Conservation (phyloP, 805 yeast species). For the Zygosaccharomyces kombuchaensis region DNA sequence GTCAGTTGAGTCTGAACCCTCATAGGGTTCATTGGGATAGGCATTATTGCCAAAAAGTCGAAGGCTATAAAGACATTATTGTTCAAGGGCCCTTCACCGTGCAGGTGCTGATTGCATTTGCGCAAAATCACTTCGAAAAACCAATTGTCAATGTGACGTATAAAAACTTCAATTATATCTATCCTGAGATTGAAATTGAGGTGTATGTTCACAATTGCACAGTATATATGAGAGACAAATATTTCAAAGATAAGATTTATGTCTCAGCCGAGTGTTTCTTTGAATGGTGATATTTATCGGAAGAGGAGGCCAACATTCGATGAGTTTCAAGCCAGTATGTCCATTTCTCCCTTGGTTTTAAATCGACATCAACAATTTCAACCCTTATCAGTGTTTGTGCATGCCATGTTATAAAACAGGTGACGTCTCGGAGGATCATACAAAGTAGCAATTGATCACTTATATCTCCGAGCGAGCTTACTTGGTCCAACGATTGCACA, state of each 20-base stretch:
- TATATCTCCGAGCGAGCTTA: conserved; percentile 12
- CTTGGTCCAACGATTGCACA: not conserved
- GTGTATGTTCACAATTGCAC: conserved; percentile 15
- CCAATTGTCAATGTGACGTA: conserved; percentile 37
- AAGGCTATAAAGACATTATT: conserved; percentile 56
- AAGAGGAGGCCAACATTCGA: conserved; percentile 14
- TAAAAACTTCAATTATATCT: conserved; percentile 42
- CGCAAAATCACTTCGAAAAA: conserved; percentile 24
- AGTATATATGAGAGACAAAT: conserved; percentile 12
- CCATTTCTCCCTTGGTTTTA: conserved; percentile 45
- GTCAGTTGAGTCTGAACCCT: conserved; percentile 74
- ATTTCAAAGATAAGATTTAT: conserved; percentile 4
- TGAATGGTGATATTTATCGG: conserved; percentile 24
- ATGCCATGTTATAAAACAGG: conserved; percentile 33
- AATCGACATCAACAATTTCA: conserved; percentile 49
- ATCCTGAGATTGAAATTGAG: conserved; percentile 34
- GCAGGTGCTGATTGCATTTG: conserved; percentile 54
- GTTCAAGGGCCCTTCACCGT: conserved; percentile 82
- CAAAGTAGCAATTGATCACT: conserved; percentile 24
- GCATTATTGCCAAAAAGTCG: conserved; percentile 47
- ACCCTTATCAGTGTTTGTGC: conserved; percentile 8
- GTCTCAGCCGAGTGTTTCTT: conserved; percentile 3
- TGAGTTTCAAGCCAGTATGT: conserved; percentile 47
- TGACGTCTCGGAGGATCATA: conserved; percentile 40
- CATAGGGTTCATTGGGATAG: conserved; percentile 78